These are phyloP conservation scores for Phytopythium mirpurense DNA, from an alignment of 352 stramenopile species.

Conservation along the genomic window DNA sequence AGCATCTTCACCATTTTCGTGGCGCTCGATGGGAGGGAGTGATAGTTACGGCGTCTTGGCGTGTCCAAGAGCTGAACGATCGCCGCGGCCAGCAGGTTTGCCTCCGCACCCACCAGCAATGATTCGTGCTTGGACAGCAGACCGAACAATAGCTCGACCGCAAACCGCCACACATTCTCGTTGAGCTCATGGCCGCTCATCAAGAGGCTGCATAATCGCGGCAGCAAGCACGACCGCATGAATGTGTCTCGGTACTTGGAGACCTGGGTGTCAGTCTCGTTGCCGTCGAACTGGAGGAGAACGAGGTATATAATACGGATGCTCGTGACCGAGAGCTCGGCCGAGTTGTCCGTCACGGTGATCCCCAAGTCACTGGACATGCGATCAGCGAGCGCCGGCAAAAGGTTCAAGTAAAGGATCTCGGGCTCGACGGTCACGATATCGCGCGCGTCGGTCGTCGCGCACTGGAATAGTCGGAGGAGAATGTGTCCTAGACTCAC, in stretches of 20 bases:
- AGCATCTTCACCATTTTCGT: slow-evolving; percentile 34
- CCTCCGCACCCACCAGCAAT: slow-evolving; percentile 18
- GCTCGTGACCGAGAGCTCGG: slow-evolving; percentile 30
- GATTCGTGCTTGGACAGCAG: slow-evolving; percentile 30
- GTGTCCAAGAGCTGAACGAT: slow-evolving; percentile 28
- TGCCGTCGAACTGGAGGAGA: slow-evolving; percentile 43
- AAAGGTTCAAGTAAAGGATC: slow-evolving; percentile 42
- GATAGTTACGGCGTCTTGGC: slow-evolving; percentile 17
- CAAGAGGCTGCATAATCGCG: slow-evolving; percentile 26
- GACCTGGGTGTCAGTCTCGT: slow-evolving; percentile 10
- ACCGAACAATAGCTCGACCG: slow-evolving; percentile 41
- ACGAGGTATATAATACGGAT: slow-evolving; percentile 45
- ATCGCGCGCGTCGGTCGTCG: slow-evolving; percentile 22
- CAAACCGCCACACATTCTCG: slow-evolving; percentile 47
- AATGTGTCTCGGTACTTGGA: slow-evolving; percentile 26
- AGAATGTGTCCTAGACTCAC: slow-evolving; percentile 39
- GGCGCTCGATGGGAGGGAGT: slow-evolving; percentile 24
- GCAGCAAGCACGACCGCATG: slow-evolving; percentile 38
- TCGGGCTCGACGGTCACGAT: slow-evolving; percentile 42
- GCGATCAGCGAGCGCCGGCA: slow-evolving; percentile 39
- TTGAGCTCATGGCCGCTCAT: slow-evolving; percentile 5
- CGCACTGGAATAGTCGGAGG: slow-evolving; percentile 38
- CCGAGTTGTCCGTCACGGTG: not conserved
- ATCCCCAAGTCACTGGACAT: slow-evolving; percentile 2
- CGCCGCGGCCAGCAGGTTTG: slow-evolving; percentile 15